Conservation (phyloP, 2,329 filamentous ascomycete genomes). For the Elsinoe fawcettii region DNA sequence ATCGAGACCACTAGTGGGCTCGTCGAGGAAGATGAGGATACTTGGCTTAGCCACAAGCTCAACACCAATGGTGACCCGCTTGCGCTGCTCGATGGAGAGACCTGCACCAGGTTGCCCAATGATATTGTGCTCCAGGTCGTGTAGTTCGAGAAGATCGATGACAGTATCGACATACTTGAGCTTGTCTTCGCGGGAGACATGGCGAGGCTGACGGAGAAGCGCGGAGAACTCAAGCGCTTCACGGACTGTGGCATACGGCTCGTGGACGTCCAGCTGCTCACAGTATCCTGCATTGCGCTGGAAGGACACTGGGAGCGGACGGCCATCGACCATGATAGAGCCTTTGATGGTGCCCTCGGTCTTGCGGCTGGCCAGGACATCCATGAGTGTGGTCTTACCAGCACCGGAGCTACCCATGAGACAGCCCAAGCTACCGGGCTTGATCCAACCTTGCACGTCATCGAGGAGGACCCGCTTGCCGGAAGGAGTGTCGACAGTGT, state of each 20-base stretch:
- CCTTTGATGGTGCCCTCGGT: slow-evolving; percentile 39
- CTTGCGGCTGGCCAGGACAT: slow-evolving; percentile 38
- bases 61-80: slow-evolving; percentile 50
- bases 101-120: slow-evolving; percentile 55
- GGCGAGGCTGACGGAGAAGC: slow-evolving; percentile 52
- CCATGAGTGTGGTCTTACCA: slow-evolving; percentile 35
- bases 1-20: slow-evolving; percentile 50
- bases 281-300: slow-evolving; percentile 48
- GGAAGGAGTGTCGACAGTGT: slow-evolving; percentile 53
- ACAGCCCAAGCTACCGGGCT: slow-evolving; percentile 68
- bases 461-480: slow-evolving; percentile 45
- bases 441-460: slow-evolving; percentile 63
- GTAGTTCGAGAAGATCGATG: slow-evolving; percentile 56
- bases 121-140: slow-evolving; percentile 56
- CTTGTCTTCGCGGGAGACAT: slow-evolving; percentile 54
- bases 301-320: slow-evolving; percentile 36
- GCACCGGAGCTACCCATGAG: slow-evolving; percentile 71
- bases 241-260: slow-evolving; percentile 57
- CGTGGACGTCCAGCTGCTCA: slow-evolving; percentile 61
- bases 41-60: slow-evolving; percentile 52
- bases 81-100: slow-evolving; percentile 46
- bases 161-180: slow-evolving; percentile 61
- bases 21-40: slow-evolving; percentile 58
- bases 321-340: slow-evolving; percentile 40
- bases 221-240: slow-evolving; percentile 61